These are phyloP conservation scores for Chrysochromulina parva DNA, from an alignment of 78 protist species.

Conservation along the genomic window DNA sequence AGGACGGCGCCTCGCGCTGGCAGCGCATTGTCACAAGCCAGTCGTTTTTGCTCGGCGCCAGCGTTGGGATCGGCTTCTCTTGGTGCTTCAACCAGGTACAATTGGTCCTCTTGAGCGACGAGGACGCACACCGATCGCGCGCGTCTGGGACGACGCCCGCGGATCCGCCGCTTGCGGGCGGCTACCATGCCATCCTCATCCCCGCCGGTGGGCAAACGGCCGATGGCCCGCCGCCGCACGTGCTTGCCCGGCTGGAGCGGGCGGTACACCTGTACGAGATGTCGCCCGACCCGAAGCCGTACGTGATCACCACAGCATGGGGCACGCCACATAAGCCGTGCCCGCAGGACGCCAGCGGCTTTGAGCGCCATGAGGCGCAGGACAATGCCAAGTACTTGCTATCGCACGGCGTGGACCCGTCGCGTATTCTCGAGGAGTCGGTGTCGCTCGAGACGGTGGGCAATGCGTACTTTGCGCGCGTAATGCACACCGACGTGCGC, in stretches of 20 bases:
- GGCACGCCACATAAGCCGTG: constrained; percentile 13
- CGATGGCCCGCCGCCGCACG: background rate
- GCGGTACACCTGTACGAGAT: background rate
- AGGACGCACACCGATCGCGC: too few relatives aligned
- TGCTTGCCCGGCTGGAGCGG: background rate
- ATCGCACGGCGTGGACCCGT: background rate
- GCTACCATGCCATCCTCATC: background rate
- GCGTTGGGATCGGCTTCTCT: too few relatives aligned
- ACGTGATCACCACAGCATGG: background rate
- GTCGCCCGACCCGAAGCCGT: background rate
- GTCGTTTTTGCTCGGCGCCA: too few relatives aligned
- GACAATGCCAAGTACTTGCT: background rate
- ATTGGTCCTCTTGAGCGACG: too few relatives aligned
- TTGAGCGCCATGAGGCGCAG: background rate
- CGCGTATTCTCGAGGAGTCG: background rate
- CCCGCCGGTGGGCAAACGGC: background rate
- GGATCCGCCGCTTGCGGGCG: background rate
- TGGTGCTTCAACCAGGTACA: too few relatives aligned
- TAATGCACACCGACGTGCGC: constrained; percentile 29
- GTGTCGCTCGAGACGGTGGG: constrained; percentile 43
- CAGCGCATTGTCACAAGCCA: too few relatives aligned
- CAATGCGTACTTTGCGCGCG: constrained; percentile 31
- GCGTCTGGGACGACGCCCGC: too few relatives aligned
- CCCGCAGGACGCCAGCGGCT: background rate
- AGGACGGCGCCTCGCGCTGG: too few relatives aligned